A percentile compares a stretch with the other conserved stretches of the same genome.
phyloP scores from a whole-genome alignment of 768 basidiomycete genomes.

The Tricholomella constricta region DNA sequence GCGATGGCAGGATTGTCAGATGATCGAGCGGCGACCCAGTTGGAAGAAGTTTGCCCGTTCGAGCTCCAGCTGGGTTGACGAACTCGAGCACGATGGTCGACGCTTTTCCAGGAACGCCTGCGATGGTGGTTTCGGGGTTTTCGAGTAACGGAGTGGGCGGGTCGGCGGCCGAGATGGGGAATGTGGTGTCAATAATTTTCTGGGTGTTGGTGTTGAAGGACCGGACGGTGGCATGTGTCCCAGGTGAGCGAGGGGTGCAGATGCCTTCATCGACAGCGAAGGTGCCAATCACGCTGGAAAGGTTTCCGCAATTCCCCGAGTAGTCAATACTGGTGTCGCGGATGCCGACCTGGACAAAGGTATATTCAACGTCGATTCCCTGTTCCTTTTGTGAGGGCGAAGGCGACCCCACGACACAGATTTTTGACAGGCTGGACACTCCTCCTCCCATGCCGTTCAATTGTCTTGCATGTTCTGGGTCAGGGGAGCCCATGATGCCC shows the following conservation, averaged over 20 bases:
- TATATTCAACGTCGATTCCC: constrained; percentile 67
- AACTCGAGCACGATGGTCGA: constrained; percentile 71
- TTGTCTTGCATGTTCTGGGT: constrained; percentile 65
- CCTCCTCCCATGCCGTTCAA: constrained; percentile 85
- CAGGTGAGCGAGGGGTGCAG: constrained; percentile 30
- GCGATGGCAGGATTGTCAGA: constrained; percentile 33
- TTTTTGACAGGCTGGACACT: constrained; percentile 72
- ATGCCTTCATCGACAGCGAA: constrained; percentile 72
- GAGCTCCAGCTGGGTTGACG: constrained; percentile 63
- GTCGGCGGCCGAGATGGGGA: constrained; percentile 45
- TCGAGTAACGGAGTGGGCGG: constrained; percentile 44
- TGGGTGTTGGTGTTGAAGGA: constrained; percentile 74
- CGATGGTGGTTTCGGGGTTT: constrained; percentile 53
- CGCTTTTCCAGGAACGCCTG: constrained; percentile 67
- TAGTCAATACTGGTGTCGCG: constrained; percentile 62
- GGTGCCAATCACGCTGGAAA: constrained; percentile 71
- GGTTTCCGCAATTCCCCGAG: constrained; percentile 77
- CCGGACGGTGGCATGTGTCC: constrained; percentile 47
- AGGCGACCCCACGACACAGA: constrained; percentile 62
- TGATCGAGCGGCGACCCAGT: constrained; percentile 51
- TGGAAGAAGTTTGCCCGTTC: constrained; percentile 72
- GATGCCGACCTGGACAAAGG: constrained; percentile 67
- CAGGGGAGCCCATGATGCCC: constrained; percentile 82
- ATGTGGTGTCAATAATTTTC: constrained; percentile 69
- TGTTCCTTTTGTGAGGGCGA: constrained; percentile 39